Evolutionary conservation across 768 basidiomycete species (phyloP).

Genomic region (Lyophyllum shimeji): DNA sequence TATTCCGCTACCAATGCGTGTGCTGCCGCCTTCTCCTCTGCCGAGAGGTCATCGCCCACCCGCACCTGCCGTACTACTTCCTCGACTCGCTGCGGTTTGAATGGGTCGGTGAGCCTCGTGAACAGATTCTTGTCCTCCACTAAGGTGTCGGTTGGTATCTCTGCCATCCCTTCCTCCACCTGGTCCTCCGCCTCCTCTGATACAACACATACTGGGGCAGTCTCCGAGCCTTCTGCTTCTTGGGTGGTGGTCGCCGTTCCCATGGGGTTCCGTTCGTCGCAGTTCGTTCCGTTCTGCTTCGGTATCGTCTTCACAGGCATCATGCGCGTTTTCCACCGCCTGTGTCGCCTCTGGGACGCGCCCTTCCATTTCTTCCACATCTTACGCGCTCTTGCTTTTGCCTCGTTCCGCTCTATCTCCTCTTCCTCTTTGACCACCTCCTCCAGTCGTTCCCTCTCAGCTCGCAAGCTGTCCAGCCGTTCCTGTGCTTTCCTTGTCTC

Average conservation of each 20-base stretch:
- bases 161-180: not conserved
- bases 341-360: not conserved
- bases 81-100: constrained; percentile 18
- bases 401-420: not conserved
- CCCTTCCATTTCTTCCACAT: not conserved
- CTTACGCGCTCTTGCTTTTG: not conserved
- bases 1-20: constrained; percentile 22
- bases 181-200: not conserved
- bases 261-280: too few species aligned
- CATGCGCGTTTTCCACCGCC: not conserved
- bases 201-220: not conserved
- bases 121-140: constrained; percentile 10
- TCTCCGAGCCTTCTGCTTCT: not conserved
- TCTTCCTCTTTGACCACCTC: not conserved
- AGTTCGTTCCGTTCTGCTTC: not conserved
- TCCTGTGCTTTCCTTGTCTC: not conserved
- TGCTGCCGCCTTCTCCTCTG: constrained; percentile 22
- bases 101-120: constrained; percentile 24
- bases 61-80: constrained; percentile 19
- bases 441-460: not conserved
- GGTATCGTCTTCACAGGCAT: not conserved
- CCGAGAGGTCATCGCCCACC: constrained; percentile 29
- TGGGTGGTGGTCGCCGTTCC: too few species aligned
- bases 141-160: not conserved
- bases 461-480: not conserved